Conservation (phyloP, 75 land plant genomes). For the Larix kaempferi region DNA sequence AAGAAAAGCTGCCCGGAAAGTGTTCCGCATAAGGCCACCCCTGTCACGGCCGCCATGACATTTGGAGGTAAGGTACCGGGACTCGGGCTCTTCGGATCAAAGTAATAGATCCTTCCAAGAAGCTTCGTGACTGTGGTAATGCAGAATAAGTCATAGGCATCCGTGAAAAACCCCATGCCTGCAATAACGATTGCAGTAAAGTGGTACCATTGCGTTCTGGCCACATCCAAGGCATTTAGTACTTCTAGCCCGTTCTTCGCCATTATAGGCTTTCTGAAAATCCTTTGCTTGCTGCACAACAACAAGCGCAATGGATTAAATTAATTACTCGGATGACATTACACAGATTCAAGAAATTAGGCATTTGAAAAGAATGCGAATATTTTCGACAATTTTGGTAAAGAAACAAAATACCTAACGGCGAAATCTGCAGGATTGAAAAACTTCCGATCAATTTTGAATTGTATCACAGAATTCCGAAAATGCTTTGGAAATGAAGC, state of each 20-base stretch:
- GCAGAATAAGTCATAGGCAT: slow-evolving; percentile 64
- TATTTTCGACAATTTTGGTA: too few species aligned
- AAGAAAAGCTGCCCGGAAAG: slow-evolving; percentile 29
- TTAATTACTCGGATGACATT: too few species aligned
- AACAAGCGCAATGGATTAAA: too few species aligned
- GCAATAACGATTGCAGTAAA: slow-evolving; percentile 32
- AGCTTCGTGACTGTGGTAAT: slow-evolving; percentile 32
- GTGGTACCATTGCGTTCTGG: slow-evolving; percentile 36
- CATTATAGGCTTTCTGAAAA: background rate
- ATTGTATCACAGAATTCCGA: too few species aligned
- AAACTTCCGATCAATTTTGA: too few species aligned
- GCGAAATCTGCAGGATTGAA: too few species aligned
- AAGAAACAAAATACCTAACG: too few species aligned
- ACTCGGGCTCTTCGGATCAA: slow-evolving; percentile 20
- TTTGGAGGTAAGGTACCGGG: slow-evolving; percentile 36
- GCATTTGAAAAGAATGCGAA: too few species aligned
- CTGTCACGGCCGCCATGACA: slow-evolving; percentile 29
- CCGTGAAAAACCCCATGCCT: slow-evolving; percentile 61
- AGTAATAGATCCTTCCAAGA: slow-evolving; percentile 24
- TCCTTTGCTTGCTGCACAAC: too few species aligned
- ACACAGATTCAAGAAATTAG: too few species aligned
- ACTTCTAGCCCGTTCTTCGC: slow-evolving; percentile 15
- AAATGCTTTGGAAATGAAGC: too few species aligned
- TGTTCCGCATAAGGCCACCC: slow-evolving; percentile 32
- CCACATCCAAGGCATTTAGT: background rate